Base-by-base conservation (phyloP, 2,329 filamentous ascomycete species). In the Claviceps sp. region DNA sequence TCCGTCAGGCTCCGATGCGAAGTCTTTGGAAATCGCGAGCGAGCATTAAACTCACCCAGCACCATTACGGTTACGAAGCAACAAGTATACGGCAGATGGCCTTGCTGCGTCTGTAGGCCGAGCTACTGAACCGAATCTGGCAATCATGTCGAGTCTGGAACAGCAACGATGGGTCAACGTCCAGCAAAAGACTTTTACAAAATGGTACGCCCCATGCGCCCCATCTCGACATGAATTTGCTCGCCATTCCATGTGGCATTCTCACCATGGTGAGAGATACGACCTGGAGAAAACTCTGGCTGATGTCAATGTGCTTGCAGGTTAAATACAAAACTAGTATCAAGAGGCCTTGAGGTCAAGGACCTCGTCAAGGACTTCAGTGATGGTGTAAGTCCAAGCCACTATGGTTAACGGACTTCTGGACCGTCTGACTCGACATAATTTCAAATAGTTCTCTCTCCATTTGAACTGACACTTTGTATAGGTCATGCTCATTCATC, bases 151-250 rank as follows among this genome's bases (percentile, higher is more conserved):
- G 53, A 80, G 73, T 66, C 70, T 76, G 58, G 78, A 81, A 65
- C 78, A 84, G 69, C 78, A 83, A 67, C 74, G 76, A 67, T 85
- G 81, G 81, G 77, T 85, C 61, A 82, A 76, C 65, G 89, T 95
- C 70, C 91, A 97, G 75, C 86, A 97, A 70, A 98, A 97, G 79
- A 98, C 93, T 30, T 98, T 98, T 70, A 95, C 90, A 54, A 98
- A 97, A 87, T 98, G 93, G 70, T 72, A 63, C 45, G 60, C 44
- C 38, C 22, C 3, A 20, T 44, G 8, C 20, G 7, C 13, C 9
- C 8, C 4, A 36, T 14, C 16, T 20, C 9, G 7, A 14, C 3
- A 40, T 18, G 16, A 6, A 3, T 13, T 5, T n/a, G 20, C 9
- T 30, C n/a, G 14, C 8, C 20, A 4, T 4, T 48, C 5, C n/a